Percentiles rank a stretch among this genome's conserved stretches.
Evolutionary conservation across 73 alveolate genomes (phyloP).

Genomic region (Uronychia setigera): DNA sequence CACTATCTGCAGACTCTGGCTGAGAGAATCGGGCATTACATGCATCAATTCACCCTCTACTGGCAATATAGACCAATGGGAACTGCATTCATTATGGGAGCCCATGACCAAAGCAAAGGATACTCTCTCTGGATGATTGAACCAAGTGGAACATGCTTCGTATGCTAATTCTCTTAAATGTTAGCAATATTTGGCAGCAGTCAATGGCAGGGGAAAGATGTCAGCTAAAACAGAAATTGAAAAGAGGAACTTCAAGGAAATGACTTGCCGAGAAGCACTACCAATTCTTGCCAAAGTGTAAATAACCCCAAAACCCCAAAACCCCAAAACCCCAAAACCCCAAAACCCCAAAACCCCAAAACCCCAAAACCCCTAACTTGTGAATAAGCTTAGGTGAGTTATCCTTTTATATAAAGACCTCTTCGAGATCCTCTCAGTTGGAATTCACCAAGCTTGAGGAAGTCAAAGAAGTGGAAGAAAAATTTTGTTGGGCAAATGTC

Average conservation of each 20-base stretch:
- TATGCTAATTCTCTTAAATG: neutral
- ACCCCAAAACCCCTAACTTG: too few relatives aligned
- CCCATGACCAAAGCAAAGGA: constrained; percentile 80
- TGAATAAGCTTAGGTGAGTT: too few relatives aligned
- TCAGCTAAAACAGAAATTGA: constrained; percentile 92
- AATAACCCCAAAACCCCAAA: neutral
- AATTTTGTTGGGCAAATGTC: too few relatives aligned
- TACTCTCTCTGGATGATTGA: constrained; percentile 85
- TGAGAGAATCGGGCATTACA: constrained; percentile 87
- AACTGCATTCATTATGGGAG: constrained; percentile 73
- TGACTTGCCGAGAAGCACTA: constrained; percentile 77
- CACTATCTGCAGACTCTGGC: constrained; percentile 47
- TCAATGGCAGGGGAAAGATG: constrained; percentile 95
- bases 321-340: too few relatives aligned
- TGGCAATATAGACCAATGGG: constrained; percentile 92
- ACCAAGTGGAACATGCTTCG: constrained; percentile 88
- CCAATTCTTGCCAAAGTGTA: constrained; percentile 63
- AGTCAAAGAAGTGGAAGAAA: too few relatives aligned
- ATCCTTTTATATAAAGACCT: too few relatives aligned
- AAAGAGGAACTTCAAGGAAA: constrained; percentile 83
- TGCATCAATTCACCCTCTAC: constrained; percentile 86
- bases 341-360: too few relatives aligned
- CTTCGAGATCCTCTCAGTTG: too few relatives aligned
- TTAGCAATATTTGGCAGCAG: constrained; percentile 83
- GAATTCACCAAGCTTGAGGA: too few relatives aligned